Evolutionary conservation across 257 asterid species (phyloP).

Genomic region (Mentha longifolia): DNA sequence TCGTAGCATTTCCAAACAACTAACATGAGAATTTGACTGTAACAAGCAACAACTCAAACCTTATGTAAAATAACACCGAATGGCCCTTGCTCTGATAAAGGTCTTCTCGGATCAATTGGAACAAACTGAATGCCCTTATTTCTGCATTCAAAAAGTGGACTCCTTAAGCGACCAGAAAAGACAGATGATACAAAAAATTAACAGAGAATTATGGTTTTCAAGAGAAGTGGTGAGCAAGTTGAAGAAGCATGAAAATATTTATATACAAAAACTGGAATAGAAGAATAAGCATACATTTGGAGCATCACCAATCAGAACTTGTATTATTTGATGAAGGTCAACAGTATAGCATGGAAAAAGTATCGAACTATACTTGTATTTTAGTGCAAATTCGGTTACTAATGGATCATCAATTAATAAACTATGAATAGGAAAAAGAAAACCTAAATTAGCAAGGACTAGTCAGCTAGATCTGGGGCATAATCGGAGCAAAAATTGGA

Average conservation of each 20-base stretch:
- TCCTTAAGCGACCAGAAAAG: slow-evolving; percentile 28
- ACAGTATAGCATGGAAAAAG: background rate
- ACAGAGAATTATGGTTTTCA: background rate
- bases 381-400: background rate
- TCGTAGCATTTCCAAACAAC: slow-evolving; percentile 2
- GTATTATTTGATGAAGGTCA: background rate
- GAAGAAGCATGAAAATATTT: background rate
- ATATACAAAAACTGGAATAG: background rate
- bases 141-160: slow-evolving; percentile 53
- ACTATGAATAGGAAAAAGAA: background rate
- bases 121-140: slow-evolving; percentile 80
- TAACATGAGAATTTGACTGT: slow-evolving; percentile 12
- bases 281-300: slow-evolving; percentile 14
- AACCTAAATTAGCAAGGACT: background rate
- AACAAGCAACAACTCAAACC: slow-evolving; percentile 48
- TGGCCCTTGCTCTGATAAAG: slow-evolving; percentile 93
- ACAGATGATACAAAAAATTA: slow-evolving; percentile 19
- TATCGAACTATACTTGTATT: background rate
- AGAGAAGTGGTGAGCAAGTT: slow-evolving; percentile 18
- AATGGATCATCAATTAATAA: background rate
- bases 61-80: slow-evolving; percentile 85
- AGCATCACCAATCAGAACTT: slow-evolving; percentile 21
- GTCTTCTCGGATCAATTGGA: slow-evolving; percentile 68
- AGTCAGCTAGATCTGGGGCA: background rate
- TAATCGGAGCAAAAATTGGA: slow-evolving; percentile 1